A percentile compares a stretch with the other conserved stretches of the same genome.
phyloP scores from a whole-genome alignment of 192 early-diverging fungal species.

The Coemansia sp. region DNA sequence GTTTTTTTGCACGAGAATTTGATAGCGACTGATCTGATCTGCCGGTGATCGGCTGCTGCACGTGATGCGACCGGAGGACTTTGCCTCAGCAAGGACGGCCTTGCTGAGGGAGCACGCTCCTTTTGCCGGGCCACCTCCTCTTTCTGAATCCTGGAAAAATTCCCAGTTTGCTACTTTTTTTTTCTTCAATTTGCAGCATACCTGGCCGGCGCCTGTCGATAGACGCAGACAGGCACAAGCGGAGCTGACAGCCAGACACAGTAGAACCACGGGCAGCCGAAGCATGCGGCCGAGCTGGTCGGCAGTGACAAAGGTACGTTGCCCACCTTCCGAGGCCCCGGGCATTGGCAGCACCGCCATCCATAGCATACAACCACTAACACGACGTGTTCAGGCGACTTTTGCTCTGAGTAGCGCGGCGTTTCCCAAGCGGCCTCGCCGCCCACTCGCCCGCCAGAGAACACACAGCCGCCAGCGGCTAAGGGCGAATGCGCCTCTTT shows the following conservation, averaged over 20 bases:
- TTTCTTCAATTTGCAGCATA: neutral
- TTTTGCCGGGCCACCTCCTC: no score
- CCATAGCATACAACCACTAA: no score
- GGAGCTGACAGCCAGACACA: neutral
- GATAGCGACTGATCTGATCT: neutral
- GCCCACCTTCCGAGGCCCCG: no score
- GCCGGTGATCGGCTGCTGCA: neutral
- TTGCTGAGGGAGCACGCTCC: no score
- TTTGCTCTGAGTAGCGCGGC: constrained; percentile 1
- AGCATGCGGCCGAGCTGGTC: constrained; percentile 27
- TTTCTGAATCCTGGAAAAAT: neutral
- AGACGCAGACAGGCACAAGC: neutral
- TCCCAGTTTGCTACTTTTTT: neutral
- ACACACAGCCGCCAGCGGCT: constrained; percentile 1
- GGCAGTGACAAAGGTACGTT: constrained; percentile 39
- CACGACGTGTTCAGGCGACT: neutral
- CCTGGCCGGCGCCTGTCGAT: no score
- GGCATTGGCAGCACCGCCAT: no score
- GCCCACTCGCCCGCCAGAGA: neutral
- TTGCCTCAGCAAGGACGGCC: no score
- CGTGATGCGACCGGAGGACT: no score
- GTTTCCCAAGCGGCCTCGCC: neutral
- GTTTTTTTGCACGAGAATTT: neutral
- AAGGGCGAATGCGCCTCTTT: constrained; percentile 2
- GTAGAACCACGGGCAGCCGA: neutral